Evolutionary conservation across 805 yeast genomes (phyloP).

Genomic region (Gaillardinia entomophila): DNA sequence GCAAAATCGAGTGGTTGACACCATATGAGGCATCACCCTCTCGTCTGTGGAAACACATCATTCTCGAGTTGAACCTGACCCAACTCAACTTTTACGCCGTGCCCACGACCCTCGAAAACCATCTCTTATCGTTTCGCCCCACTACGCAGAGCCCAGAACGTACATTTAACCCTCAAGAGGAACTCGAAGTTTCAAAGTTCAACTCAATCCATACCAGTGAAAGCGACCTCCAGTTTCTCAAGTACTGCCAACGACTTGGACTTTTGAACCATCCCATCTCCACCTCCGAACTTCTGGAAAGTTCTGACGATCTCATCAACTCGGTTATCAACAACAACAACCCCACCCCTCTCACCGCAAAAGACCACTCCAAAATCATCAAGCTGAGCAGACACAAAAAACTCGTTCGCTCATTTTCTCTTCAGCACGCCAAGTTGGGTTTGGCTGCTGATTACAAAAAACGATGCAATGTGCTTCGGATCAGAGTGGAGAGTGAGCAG

Average conservation of each 20-base stretch:
- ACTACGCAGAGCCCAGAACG: conserved; percentile 3
- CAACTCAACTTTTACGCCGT: conserved; percentile 66
- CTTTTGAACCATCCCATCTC: background rate
- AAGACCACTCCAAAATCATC: background rate
- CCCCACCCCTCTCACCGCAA: background rate
- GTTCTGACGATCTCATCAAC: conserved; percentile 1
- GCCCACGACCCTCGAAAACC: conserved; percentile 26
- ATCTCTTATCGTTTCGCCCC: conserved; percentile 16
- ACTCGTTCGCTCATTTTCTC: conserved; percentile 61
- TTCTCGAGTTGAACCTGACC: conserved; percentile 79
- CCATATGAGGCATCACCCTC: conserved; percentile 68
- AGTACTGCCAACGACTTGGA: conserved; percentile 16
- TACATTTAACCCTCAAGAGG: conserved; percentile 6
- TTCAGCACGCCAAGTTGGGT: conserved; percentile 82
- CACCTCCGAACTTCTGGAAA: background rate
- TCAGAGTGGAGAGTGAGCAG: conserved; percentile 83
- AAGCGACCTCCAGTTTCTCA: conserved; percentile 22
- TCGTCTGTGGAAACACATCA: conserved; percentile 64
- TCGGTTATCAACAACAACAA: conserved; percentile 1
- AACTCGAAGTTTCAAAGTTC: conserved; percentile 4
- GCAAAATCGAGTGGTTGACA: conserved; percentile 71
- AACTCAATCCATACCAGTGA: conserved; percentile 18
- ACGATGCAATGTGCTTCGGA: conserved; percentile 58
- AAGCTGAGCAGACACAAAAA: conserved; percentile 11
- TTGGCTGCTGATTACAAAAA: conserved; percentile 81